Conservation (phyloP, 1,139 yeast species). For the Waltiozyma solani region DNA sequence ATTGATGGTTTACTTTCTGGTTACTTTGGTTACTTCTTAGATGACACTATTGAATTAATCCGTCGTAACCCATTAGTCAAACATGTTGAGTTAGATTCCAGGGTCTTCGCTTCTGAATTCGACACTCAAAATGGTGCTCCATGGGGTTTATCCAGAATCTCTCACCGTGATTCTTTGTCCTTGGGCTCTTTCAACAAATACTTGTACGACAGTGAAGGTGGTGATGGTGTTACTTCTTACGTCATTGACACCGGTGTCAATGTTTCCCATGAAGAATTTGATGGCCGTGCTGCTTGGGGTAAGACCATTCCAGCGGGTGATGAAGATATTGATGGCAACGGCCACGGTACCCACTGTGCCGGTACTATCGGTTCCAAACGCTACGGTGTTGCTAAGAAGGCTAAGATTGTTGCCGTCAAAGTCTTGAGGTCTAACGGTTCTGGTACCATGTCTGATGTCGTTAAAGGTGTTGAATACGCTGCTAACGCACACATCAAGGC, state of each 20-base stretch:
- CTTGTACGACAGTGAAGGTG: conserved; percentile 74
- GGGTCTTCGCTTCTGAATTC: conserved; percentile 57
- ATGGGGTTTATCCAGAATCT: conserved; percentile 94
- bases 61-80: conserved; percentile 66
- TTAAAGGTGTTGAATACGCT: conserved; percentile 73
- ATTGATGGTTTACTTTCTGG: conserved; percentile 49
- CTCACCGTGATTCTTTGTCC: conserved; percentile 74
- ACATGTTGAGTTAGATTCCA: conserved; percentile 72
- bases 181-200: conserved; percentile 81
- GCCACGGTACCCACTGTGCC: conserved; percentile 85
- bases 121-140: conserved; percentile 77
- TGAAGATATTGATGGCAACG: conserved; percentile 80
- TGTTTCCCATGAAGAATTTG: conserved; percentile 71
- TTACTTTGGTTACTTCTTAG: conserved; percentile 68
- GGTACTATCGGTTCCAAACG: conserved; percentile 70
- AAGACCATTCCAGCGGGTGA: conserved; percentile 81
- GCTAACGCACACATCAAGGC: conserved; percentile 53
- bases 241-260: conserved; percentile 92
- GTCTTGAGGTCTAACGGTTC: conserved; percentile 71
- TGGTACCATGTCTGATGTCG: conserved; percentile 73
- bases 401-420: conserved; percentile 66
- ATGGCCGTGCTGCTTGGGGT: conserved; percentile 93
- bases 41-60: conserved; percentile 59
- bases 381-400: conserved; percentile 75
- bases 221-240: conserved; percentile 84